A percentile compares a stretch with the other conserved stretches of the same genome.
Conservation (phyloP, 2,329 filamentous ascomycete species). For the Pezizomycotina sp. region DNA sequence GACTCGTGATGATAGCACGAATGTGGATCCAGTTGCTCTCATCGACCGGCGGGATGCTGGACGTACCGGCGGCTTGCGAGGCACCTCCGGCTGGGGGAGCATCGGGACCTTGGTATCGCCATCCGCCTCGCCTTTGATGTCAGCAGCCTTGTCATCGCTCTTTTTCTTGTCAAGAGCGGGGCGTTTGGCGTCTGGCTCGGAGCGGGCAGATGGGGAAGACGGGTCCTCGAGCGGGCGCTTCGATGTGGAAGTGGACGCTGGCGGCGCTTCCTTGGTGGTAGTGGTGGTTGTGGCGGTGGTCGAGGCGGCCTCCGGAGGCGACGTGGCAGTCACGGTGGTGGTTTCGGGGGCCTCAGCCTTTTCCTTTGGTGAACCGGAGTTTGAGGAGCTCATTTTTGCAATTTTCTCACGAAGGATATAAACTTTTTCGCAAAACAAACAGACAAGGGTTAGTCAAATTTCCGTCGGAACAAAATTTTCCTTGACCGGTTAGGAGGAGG, state of each 20-base stretch:
- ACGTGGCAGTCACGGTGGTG: slow-evolving; percentile 11
- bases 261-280: slow-evolving; percentile 38
- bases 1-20: slow-evolving; percentile 89
- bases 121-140: slow-evolving; percentile 40
- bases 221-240: slow-evolving; percentile 96
- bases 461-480: too few species aligned
- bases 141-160: slow-evolving; percentile 31
- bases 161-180: slow-evolving; percentile 83
- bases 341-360: slow-evolving; percentile 14
- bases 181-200: slow-evolving; percentile 93
- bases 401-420: not conserved
- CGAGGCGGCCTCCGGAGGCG: slow-evolving; percentile 32
- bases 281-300: slow-evolving; percentile 32
- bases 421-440: too few species aligned
- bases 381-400: slow-evolving; percentile 31
- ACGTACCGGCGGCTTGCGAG: slow-evolving; percentile 31
- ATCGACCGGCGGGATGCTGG: slow-evolving; percentile 49
- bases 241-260: slow-evolving; percentile 50
- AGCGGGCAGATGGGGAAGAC: slow-evolving; percentile 79
- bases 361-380: slow-evolving; percentile 34
- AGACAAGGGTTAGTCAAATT: too few species aligned
- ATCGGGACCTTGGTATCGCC: slow-evolving; percentile 55
- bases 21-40: slow-evolving; percentile 96
- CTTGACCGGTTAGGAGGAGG: too few species aligned
- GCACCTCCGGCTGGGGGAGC: slow-evolving; percentile 24